These are phyloP conservation scores for Pestalotiopsis fici DNA, from an alignment of 2,329 filamentous ascomycete genomes.

Conservation along the genomic window DNA sequence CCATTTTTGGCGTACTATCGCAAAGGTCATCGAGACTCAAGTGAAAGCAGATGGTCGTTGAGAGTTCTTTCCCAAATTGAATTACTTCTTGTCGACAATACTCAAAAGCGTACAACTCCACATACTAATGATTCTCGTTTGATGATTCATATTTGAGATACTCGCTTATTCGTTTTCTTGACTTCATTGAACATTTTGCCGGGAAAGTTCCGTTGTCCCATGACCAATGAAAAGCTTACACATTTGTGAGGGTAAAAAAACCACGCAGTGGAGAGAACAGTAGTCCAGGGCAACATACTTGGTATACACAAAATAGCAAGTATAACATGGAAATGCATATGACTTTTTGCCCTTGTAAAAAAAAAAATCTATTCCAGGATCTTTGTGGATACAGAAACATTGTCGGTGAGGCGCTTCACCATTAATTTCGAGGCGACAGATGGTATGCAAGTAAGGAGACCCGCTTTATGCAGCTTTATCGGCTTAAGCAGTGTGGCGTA, in stretches of 20 bases:
- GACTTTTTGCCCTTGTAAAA: background rate
- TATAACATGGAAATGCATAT: background rate
- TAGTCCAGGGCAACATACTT: background rate
- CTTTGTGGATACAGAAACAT: background rate
- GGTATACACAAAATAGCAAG: too few relatives aligned
- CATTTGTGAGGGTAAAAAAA: background rate
- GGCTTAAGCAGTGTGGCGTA: background rate
- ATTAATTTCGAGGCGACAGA: background rate
- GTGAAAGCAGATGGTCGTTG: too few relatives aligned
- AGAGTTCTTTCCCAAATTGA: background rate
- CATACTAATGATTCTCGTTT: too few relatives aligned
- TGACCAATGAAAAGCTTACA: too few relatives aligned
- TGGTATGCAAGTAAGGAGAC: background rate
- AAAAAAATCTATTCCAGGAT: background rate
- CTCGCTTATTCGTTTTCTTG: too few relatives aligned
- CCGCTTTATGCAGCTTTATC: background rate
- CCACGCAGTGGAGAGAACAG: background rate
- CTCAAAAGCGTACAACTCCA: too few relatives aligned
- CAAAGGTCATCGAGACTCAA: too few relatives aligned
- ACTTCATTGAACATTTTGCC: too few relatives aligned
- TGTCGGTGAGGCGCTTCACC: background rate
- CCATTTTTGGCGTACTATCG: too few relatives aligned
- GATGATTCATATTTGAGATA: too few relatives aligned
- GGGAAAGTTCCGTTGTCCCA: too few relatives aligned
- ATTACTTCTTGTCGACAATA: background rate